Evolutionary conservation across 306 rosid species (phyloP), one percentile per base, ranked within the genome.

Genomic region (Urtica urens): DNA sequence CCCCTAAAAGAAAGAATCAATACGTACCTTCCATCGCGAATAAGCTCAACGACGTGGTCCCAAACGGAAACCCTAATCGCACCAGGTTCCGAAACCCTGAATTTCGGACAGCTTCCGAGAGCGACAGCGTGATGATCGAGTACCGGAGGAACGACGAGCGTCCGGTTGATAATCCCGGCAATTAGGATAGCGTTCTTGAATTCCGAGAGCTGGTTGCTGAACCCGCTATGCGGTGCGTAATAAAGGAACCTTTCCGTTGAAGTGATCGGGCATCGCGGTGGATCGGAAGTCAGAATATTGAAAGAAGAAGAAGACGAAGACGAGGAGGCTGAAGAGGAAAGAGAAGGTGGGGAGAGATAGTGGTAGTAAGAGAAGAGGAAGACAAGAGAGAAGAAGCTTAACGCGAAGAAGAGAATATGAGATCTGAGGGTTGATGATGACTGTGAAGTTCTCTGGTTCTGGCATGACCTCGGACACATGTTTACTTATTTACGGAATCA

Each of bases 201-300:
- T 69, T 88, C 95, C 1, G 74, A 57, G 58, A 88, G 80, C 78
- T 88, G 93, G 69, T 88, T 88, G 65, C 74, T 74, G 86, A 88
- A 84, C 40, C 97, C 97, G 7, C 94, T 81, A 68, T 79, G 93
- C 29, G 97, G 95, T 0, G 94, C 95, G 50, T 80, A 84, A 72
- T 72, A 79, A 50, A 84, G 53, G 73, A 84, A 90, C 43, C 46
- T 84, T 46, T 69, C 77, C 22, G 46, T 39, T 7, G 47, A 21
- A 1, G 59, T 29, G 34, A 76, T 57, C 38, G 74, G 52, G 59
- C 97, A 81, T 24, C 38, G 67, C 25, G 43, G 55, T 29, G 35
- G 40, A 13, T 69, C 20, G 10, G 21, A 14, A 22, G 8, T 17
- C 6, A 18, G 26, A 34, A 55, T 43, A 25, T 46, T 26, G 40